Evolutionary conservation across 1,139 yeast species (phyloP).

Genomic region (Geotrichum citri-aurantii): DNA sequence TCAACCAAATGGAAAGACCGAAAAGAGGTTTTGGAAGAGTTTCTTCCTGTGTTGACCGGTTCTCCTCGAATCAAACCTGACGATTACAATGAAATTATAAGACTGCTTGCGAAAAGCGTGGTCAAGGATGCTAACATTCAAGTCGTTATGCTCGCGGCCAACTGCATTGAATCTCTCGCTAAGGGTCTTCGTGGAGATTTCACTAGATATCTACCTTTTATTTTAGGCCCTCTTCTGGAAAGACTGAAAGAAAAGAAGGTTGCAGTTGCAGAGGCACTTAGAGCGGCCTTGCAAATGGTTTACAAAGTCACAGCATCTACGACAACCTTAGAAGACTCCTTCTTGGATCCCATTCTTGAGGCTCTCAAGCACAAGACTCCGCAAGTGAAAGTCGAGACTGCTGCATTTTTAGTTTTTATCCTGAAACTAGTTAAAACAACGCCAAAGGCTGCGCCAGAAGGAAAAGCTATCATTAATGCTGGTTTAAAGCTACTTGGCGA

Average conservation of each 20-base stretch:
- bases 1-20: slow-evolving; percentile 89
- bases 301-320: slow-evolving; percentile 36
- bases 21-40: slow-evolving; percentile 75
- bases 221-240: slow-evolving; percentile 65
- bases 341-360: slow-evolving; percentile 55
- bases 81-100: slow-evolving; percentile 62
- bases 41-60: slow-evolving; percentile 43
- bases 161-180: slow-evolving; percentile 57
- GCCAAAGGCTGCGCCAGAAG: slow-evolving; percentile 47
- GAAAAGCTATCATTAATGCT: slow-evolving; percentile 51
- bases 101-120: slow-evolving; percentile 63
- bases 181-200: slow-evolving; percentile 58
- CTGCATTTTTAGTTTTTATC: slow-evolving; percentile 61
- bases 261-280: slow-evolving; percentile 65
- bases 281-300: slow-evolving; percentile 59
- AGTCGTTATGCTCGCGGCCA: slow-evolving; percentile 78
- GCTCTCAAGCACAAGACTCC: slow-evolving; percentile 78
- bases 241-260: slow-evolving; percentile 86
- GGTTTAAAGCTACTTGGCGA: slow-evolving; percentile 65
- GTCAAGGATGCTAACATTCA: slow-evolving; percentile 80
- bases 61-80: slow-evolving; percentile 47
- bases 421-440: slow-evolving; percentile 46
- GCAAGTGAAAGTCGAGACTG: slow-evolving; percentile 66
- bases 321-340: slow-evolving; percentile 20
- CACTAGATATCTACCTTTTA: slow-evolving; percentile 47